Evolutionary conservation across 2,329 filamentous ascomycete species (phyloP), one percentile per base, ranked within the genome.

Genomic region (Gaeumannomyces sp.): DNA sequence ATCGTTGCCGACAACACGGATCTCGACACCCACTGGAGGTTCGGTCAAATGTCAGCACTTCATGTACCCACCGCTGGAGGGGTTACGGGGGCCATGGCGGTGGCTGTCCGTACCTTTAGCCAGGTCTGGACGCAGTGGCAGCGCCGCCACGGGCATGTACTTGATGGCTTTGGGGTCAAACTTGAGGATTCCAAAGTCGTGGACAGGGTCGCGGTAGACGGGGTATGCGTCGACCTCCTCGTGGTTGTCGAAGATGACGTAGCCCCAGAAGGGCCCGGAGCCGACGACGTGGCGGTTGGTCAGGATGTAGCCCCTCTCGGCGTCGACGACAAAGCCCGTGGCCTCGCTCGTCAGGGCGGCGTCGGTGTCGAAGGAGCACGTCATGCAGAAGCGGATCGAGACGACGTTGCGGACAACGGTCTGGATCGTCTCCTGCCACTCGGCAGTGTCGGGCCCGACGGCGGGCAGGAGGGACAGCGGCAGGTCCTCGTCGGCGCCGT

Each of bases 381-480:
- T 97, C 82, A 97, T 93, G 76, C 94, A 98, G 80, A 99, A 99
- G 70, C 96, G 91, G 72, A 99, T 98, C n/a, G 94, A 97, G 62
- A 99, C 95, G 25, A 98, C 95, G 71, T 93, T 97, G 74, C 90
- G 89, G 64, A 99, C 93, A 3, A 99, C 95, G 67, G 88, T 89
- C 77, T 97, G 93, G 67, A 98, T 96, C 0, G 93, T 97, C 62
- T 89, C 90, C 77, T 98, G 94, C 95, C 95, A 99, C 79, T 76
- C 74, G 60, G 72, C 72, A 59, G 73, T 72, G 65, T 76, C 73
- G 27, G 73, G 69, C 22, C 67, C 70, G 14, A 65, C 65, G 1
- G 71, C 64, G 3, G 72, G 71, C 38, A 74, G 61, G 28, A 72
- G 63, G 35, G 59, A 60, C 63, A 66, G 64, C 28, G 65, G 65